Evolutionary conservation across 2,329 filamentous ascomycete species (phyloP), one percentile per base, ranked within the genome.

Genomic region (Fusarium liriodendri): DNA sequence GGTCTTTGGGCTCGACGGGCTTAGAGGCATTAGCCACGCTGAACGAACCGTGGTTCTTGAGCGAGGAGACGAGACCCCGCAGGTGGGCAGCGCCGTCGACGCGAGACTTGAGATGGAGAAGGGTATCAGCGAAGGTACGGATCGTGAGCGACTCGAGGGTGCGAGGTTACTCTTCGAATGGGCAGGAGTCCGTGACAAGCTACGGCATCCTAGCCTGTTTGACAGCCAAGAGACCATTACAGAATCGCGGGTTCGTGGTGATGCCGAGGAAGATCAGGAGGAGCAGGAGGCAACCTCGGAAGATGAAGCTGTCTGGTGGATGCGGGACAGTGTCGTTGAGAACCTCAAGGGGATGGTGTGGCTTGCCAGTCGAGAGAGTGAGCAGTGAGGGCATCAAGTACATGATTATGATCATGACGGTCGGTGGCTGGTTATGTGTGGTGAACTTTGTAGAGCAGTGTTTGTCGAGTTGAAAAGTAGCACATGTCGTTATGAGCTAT

Each of bases 1-100:
- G 93, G 80, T 98, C 2, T 94, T 97, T 79, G 83, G 86, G 2
- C 87, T 95, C 0, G 85, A 88, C 73, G 87, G 67, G 79, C 93
- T 85, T 67, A 80, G 76, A 79, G 83, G 74, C 71, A 89, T 86
- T 80, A 93, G 85, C 80, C 86, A 92, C 61, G 90, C 92, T 0
- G 95, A 97, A 77, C 88, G 90, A 64, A 87, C 87, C 1, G 84
- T 91, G 27, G 87, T 94, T 4, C 84, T 95, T 10, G 87, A 85
- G 81, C 86, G 77, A 8, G 86, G 84, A 14, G 81, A 86, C 6
- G 84, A 87, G 32, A 88, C 85, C 7, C 85, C 85, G 4, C 85
- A 86, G 29, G 85, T 84, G 0, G 83, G 83, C n/a, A 83, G 85
- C 9, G 85, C 85, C 0, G 90, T 97, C 1, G 95, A 98, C 79